Conservation (phyloP, 2,329 filamentous ascomycete species). For the Chaetomiaceae sp. region DNA sequence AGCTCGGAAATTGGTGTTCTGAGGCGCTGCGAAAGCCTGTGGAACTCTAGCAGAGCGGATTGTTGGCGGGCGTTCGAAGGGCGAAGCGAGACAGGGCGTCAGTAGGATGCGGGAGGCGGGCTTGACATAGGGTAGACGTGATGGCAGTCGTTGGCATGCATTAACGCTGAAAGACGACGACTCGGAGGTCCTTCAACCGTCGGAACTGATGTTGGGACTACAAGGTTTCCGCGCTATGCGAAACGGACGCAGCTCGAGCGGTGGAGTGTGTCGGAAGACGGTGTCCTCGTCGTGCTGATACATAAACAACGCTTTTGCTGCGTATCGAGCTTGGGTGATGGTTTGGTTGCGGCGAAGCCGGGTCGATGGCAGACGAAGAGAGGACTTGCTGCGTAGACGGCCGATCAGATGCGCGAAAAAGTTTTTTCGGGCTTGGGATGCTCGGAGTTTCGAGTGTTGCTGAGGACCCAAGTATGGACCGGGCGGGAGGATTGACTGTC, state of each 20-base stretch:
- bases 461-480: slow-evolving; percentile 14
- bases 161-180: slow-evolving; percentile 46
- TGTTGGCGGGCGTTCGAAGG: slow-evolving; percentile 29
- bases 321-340: slow-evolving; percentile 29
- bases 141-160: slow-evolving; percentile 51
- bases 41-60: slow-evolving; percentile 22
- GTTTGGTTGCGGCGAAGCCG: slow-evolving; percentile 15
- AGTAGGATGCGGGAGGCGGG: slow-evolving; percentile 51
- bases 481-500: slow-evolving; percentile 4
- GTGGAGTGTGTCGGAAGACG: slow-evolving; percentile 91
- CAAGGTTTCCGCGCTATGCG: slow-evolving; percentile 92
- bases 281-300: slow-evolving; percentile 91
- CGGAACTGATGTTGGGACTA: slow-evolving; percentile 83
- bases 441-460: slow-evolving; percentile 13
- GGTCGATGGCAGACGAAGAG: slow-evolving; percentile 7
- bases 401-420: slow-evolving; percentile 12
- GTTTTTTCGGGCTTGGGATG: slow-evolving; percentile 15
- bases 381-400: slow-evolving; percentile 11
- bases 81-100: slow-evolving; percentile 45
- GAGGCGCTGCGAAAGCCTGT: neutral
- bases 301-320: slow-evolving; percentile 71
- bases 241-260: slow-evolving; percentile 95
- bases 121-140: slow-evolving; percentile 54
- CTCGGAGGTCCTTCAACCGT: slow-evolving; percentile 67
- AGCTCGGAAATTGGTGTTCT: neutral